Conservation (phyloP, 352 stramenopile species). For the Globisporangium acanthophoron region DNA sequence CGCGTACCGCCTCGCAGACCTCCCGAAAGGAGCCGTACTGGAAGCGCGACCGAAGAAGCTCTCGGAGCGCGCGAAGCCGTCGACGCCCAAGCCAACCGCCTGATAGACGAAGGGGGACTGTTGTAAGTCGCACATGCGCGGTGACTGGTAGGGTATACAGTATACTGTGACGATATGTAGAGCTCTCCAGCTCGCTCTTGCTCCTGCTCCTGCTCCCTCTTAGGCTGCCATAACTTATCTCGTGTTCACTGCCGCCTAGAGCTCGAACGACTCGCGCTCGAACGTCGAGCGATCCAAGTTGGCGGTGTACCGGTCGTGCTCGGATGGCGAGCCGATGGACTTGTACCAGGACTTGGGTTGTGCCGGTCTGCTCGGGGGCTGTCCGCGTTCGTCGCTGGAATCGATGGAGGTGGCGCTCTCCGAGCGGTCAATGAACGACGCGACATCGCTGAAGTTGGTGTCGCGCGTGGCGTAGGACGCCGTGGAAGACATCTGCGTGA, state of each 20-base stretch:
- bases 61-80: conserved; percentile 12
- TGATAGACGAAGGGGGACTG: neutral
- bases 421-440: conserved; percentile 8
- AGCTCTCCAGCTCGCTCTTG: neutral
- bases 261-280: conserved; percentile 56
- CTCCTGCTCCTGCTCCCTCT: neutral
- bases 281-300: conserved; percentile 26
- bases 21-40: conserved; percentile 68
- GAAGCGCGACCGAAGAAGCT: conserved; percentile 65
- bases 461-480: neutral
- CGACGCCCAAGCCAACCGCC: conserved; percentile 9
- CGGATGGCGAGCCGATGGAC: conserved; percentile 40
- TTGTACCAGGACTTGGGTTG: conserved; percentile 37
- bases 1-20: conserved; percentile 79
- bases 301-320: conserved; percentile 29
- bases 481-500: conserved; percentile 6
- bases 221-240: conserved; percentile 7
- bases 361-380: conserved; percentile 1
- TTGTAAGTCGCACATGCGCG: neutral
- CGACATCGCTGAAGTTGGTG: neutral
- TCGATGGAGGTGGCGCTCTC: neutral
- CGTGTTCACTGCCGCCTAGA: conserved; percentile 26
- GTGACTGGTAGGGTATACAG: neutral
- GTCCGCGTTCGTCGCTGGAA: neutral
- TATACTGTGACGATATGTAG: conserved; percentile 4